Evolutionary conservation across 2,329 filamentous ascomycete species (phyloP), one percentile per base, ranked within the genome.

Genomic region (Anisogramma anomala): DNA sequence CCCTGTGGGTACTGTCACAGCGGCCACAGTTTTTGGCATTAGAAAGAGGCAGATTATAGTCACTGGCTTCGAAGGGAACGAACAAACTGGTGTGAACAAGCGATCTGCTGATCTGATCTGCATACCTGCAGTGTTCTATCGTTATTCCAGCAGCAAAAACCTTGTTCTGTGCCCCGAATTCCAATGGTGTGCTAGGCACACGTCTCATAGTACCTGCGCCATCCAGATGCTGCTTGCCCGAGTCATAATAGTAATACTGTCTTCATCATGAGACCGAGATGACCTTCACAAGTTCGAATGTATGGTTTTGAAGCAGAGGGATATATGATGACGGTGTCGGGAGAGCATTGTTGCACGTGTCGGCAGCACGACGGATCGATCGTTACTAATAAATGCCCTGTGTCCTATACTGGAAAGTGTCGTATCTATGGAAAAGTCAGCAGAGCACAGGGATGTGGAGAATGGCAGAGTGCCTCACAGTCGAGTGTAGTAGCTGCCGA

Each of bases 331-430:
- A n/a, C n/a, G n/a, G n/a, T n/a, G n/a, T n/a, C n/a, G n/a, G n/a
- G n/a, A n/a, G n/a, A n/a, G n/a, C n/a, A n/a, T n/a, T n/a, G n/a
- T n/a, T n/a, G n/a, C n/a, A n/a, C n/a, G n/a, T n/a, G n/a, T n/a
- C n/a, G n/a, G n/a, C n/a, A n/a, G n/a, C n/a, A n/a, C 38, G 26
- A 27, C 15, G 32, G 42, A 26, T 9, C 18, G 23, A 30, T 9
- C n/a, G 46, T 43, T 40, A 48, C 52, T 73, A 89, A 62, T 89
- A 89, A 62, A 89, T 89, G 51, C 84, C 84, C 62, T 89, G 84
- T 26, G 84, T 88, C 55, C 84, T 77, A 64, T 89, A 89, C 66
- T 89, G 84, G 66, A 87, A 89, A 48, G 82, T 85, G 62, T 87
- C 82, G 55, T 87, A 86, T 62, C 82, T 85, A 37, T 31, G 3